Conservation (phyloP, 2,329 filamentous ascomycete species). For the Curvularia spicifera region DNA sequence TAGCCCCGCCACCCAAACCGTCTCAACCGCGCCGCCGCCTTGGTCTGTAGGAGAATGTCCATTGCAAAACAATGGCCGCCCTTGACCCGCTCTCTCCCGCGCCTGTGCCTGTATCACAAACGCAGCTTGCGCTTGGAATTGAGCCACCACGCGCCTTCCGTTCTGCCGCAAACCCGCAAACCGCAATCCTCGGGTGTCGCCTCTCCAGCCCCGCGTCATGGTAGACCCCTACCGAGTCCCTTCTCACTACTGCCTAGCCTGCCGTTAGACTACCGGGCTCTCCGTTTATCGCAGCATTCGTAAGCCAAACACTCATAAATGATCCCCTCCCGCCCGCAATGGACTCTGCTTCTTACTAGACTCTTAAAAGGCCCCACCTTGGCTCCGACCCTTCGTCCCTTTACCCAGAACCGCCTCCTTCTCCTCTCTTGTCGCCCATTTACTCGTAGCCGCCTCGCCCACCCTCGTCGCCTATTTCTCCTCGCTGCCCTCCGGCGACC, state of each 20-base stretch:
- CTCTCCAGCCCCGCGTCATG: slow-evolving; percentile 28
- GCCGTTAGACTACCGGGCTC: slow-evolving; percentile 20
- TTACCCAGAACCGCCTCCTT: neutral
- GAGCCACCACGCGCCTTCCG: neutral
- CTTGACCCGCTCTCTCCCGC: neutral
- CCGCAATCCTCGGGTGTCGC: slow-evolving; percentile 19
- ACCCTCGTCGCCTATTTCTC: slow-evolving; percentile 14
- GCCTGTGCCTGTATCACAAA: too few relatives aligned
- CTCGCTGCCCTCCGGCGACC: slow-evolving; percentile 13
- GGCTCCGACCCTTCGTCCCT: slow-evolving; percentile 11
- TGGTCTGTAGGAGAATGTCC: slow-evolving; percentile 1
- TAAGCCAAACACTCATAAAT: slow-evolving; percentile 27
- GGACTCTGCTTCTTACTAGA: slow-evolving; percentile 23
- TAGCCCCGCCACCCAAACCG: slow-evolving; percentile 14
- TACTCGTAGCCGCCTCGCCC: slow-evolving; percentile 13
- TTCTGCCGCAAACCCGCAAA: slow-evolving; percentile 2
- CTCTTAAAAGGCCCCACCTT: slow-evolving; percentile 4
- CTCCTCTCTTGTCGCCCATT: slow-evolving; percentile 9
- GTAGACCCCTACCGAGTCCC: slow-evolving; percentile 14
- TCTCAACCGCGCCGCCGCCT: slow-evolving; percentile 12
- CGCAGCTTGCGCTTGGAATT: too few relatives aligned
- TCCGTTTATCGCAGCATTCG: slow-evolving; percentile 19
- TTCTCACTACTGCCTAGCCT: slow-evolving; percentile 28
- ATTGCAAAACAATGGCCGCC: neutral
- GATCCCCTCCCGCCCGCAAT: slow-evolving; percentile 21